Base-by-base conservation (phyloP, 2,329 filamentous ascomycete genomes). In the Lecanicillium sp. region DNA sequence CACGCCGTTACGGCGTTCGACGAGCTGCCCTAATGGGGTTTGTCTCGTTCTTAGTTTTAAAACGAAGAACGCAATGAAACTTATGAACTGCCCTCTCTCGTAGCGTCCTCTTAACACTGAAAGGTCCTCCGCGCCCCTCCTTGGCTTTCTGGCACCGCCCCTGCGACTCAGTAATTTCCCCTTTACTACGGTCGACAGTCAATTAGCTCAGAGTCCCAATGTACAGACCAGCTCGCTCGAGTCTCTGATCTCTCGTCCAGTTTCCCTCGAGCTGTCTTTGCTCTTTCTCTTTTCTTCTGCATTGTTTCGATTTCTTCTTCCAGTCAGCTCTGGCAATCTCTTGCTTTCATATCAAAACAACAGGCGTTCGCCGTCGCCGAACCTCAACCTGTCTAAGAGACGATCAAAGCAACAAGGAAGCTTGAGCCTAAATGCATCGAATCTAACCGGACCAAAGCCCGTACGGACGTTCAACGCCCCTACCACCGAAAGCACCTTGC, bases 131-230 rank as follows among this genome's bases (percentile, higher is more conserved):
- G n/a, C 15, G 15, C 29, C 15, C 15, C 20, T 6, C 17, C 15
- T 27, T n/a, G 24, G 6, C 41, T 21, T n/a, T n/a, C n/a, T n/a
- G n/a, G n/a, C n/a, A 21, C 8, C 9, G 21, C 35, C 35, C 42
- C 42, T 45, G 42, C 33, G 42, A 45, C 42, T 37, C 33, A 21
- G 42, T 29, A 37, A 45, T 45, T 37, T 45, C 42, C 42, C 12
- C 33, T 10, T 30, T 20, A n/a, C n/a, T n/a, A n/a, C n/a, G n/a
- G n/a, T n/a, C n/a, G n/a, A n/a, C n/a, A n/a, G n/a, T n/a, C n/a
- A n/a, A n/a, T n/a, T n/a, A n/a, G n/a, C n/a, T n/a, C n/a, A n/a
- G n/a, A n/a, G n/a, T n/a, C n/a, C n/a, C n/a, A n/a, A n/a, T n/a
- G n/a, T n/a, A n/a, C n/a, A n/a, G n/a, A n/a, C n/a, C n/a, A n/a